phyloP scores from a whole-genome alignment of 805 yeast species.

The Priceomyces medius region DNA sequence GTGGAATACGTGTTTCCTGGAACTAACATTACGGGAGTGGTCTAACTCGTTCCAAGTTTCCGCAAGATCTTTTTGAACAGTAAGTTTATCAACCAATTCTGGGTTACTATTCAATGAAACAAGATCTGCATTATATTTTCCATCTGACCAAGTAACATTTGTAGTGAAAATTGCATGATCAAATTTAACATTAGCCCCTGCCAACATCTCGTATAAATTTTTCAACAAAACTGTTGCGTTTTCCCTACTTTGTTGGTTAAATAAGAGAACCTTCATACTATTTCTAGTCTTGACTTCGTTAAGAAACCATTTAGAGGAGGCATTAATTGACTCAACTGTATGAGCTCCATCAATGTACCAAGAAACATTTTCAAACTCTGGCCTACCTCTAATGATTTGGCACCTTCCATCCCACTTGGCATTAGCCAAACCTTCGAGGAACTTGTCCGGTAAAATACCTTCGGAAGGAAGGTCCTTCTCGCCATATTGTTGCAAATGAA shows the following conservation, averaged over 20 bases:
- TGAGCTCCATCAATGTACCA: conserved; percentile 98
- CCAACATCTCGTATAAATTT: conserved; percentile 44
- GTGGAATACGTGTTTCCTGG: conserved; percentile 54
- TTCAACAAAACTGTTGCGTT: conserved; percentile 61
- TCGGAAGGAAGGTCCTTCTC: conserved; percentile 20
- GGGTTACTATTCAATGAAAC: conserved; percentile 82
- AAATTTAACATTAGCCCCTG: conserved; percentile 47
- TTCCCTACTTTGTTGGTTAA: conserved; percentile 94
- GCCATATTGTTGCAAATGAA: conserved; percentile 55
- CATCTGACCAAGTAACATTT: conserved; percentile 86
- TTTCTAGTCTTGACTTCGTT: conserved; percentile 12
- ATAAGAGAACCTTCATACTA: conserved; percentile 54
- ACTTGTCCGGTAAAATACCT: conserved; percentile 46
- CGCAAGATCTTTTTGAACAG: conserved; percentile 75
- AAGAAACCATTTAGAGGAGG: conserved; percentile 80
- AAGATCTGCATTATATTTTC: conserved; percentile 75
- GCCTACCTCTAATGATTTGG: conserved; percentile 57
- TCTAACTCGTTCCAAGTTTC: conserved; percentile 59
- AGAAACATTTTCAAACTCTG: conserved; percentile 42
- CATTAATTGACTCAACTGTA: conserved; percentile 80
- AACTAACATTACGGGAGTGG: conserved; percentile 18
- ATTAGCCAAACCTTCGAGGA: conserved; percentile 56
- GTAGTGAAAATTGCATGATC: conserved; percentile 85
- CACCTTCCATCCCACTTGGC: conserved; percentile 97
- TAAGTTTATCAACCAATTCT: conserved; percentile 73